Evolutionary conservation across 2,329 filamentous ascomycete genomes (phyloP).

Genomic region (Neofusicoccum parvum): DNA sequence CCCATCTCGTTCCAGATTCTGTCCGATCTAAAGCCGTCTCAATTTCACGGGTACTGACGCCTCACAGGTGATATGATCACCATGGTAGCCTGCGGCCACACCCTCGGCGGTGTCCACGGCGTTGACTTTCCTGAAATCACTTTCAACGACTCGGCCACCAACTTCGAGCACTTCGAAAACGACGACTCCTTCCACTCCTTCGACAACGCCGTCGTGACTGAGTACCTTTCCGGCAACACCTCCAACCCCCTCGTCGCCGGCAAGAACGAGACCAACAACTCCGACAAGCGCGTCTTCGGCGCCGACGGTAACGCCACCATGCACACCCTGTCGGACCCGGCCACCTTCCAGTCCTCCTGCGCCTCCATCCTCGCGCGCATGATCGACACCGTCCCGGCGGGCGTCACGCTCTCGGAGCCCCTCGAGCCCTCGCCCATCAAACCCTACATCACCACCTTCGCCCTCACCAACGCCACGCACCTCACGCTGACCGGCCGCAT

Average conservation of each 20-base stretch:
- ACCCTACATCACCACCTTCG: background rate
- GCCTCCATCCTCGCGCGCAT: constrained; percentile 10
- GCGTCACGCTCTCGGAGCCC: background rate
- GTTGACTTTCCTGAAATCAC: constrained; percentile 16
- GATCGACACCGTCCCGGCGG: constrained; percentile 13
- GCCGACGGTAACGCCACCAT: constrained; percentile 16
- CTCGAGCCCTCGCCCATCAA: background rate
- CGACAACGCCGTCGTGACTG: constrained; percentile 19
- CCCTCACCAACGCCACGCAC: background rate
- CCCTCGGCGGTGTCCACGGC: constrained; percentile 13
- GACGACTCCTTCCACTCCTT: background rate
- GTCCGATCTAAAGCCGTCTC: no score
- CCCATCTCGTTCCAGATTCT: no score
- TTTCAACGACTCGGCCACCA: background rate
- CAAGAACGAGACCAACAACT: background rate
- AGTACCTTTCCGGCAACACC: constrained; percentile 7
- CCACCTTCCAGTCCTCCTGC: background rate
- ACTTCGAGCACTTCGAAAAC: constrained; percentile 15
- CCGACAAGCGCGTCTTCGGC: constrained; percentile 20
- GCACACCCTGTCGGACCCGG: constrained; percentile 9
- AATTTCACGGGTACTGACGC: background rate
- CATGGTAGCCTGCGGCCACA: constrained; percentile 19
- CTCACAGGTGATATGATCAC: constrained; percentile 14
- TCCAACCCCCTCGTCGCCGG: background rate
- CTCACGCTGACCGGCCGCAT: constrained; percentile 9